phyloP scores from a whole-genome alignment of 148 eudicot species.

The Amaranthus cruentus region DNA sequence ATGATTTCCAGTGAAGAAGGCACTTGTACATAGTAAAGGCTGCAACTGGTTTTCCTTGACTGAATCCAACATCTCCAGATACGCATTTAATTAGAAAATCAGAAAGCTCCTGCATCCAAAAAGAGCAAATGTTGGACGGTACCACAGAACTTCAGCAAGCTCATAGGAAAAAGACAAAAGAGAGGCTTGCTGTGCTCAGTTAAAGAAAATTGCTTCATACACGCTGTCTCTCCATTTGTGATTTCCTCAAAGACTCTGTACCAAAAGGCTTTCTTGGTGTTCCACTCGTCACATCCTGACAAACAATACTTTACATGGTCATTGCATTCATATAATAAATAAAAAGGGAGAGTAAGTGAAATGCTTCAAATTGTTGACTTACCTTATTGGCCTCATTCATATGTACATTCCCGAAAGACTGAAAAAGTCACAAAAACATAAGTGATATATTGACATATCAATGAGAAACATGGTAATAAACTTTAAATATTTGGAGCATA shows the following conservation, averaged over 20 bases:
- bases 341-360: neutral
- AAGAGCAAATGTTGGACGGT: neutral
- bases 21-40: constrained; percentile 84
- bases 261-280: constrained; percentile 48
- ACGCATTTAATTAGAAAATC: constrained; percentile 66
- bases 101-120: constrained; percentile 55
- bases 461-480: constrained; percentile 4
- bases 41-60: constrained; percentile 87
- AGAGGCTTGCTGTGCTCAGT: neutral
- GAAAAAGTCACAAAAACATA: constrained; percentile 18
- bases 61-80: constrained; percentile 65
- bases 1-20: constrained; percentile 83
- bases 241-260: constrained; percentile 57
- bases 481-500: neutral
- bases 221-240: constrained; percentile 62
- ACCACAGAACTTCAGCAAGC: constrained; percentile 1
- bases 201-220: constrained; percentile 32
- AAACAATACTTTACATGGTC: constrained; percentile 7
- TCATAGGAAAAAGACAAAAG: neutral
- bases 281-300: constrained; percentile 47
- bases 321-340: constrained; percentile 1
- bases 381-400: constrained; percentile 32
- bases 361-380: constrained; percentile 6
- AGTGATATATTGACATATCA: neutral
- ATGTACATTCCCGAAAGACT: constrained; percentile 48